Base-by-base conservation (phyloP, 106 monocot genomes). In the Allium sativum region DNA sequence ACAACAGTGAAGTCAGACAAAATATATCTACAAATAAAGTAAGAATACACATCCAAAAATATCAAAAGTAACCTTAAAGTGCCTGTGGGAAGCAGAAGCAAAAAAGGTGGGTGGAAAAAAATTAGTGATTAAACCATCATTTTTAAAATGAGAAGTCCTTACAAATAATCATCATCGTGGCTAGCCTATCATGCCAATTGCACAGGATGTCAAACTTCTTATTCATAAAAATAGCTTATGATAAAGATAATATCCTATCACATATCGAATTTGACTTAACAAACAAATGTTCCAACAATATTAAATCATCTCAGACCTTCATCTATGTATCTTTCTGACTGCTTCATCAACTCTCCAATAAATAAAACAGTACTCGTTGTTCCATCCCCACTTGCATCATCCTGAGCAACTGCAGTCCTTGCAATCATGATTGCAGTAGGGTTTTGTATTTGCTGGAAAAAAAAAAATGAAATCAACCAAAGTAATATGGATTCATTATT, bases 311-410 rank as follows among this genome's bases (percentile, higher is more conserved):
- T 19, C 64, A 51, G 31, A 93, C 93, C 93, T 80, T 93, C 93
- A 58, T 85, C 93, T 44, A 94, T 90, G 76, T 72, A 90, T 10
- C 86, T 78, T 73, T 90, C 94, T 0, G 94, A 86, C 73, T 89
- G 89, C 78, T 94, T 94, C 94, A 94, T 94, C 48, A 94, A 72
- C 72, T 94, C 94, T 12, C 94, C 94, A 47, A 94, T 94, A 69
- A 93, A 93, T 47, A 93, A 75, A 45, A 93, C 93, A 10, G 93
- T 93, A 31, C 88, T 88, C 15, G 93, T 93, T 6, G 93, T 93
- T 55, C 93, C 93, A 44, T 93, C 93, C 8, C 93, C 93, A 40
- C 84, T 88, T 4, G 82, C 60, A 57, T 93, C 93, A 51, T 93
- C 93, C 79, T 88, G 88, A 11, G 93, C 93, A 8, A 93, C 93